phyloP scores from a whole-genome alignment of 2,329 filamentous ascomycete species.

The Pseudogymnoascus sp. region DNA sequence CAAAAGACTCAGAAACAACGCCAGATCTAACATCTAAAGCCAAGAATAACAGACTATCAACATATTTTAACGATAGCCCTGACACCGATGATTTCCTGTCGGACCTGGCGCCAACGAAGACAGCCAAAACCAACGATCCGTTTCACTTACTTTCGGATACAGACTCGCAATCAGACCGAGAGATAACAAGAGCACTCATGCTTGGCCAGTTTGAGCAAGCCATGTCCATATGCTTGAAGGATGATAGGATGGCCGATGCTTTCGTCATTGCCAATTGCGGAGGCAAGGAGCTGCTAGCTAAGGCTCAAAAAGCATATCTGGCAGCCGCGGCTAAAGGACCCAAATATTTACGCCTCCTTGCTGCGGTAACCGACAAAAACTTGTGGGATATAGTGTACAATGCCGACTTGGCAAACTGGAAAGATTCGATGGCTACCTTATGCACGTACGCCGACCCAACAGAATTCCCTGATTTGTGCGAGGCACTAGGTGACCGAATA shows the following conservation, averaged over 20 bases:
- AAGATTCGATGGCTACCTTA: constrained; percentile 89
- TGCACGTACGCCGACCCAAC: constrained; percentile 89
- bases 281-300: constrained; percentile 85
- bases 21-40: constrained; percentile 37
- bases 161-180: constrained; percentile 77
- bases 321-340: constrained; percentile 66
- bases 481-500: constrained; percentile 86
- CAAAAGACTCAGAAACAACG: constrained; percentile 37
- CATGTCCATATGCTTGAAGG: constrained; percentile 77
- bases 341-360: constrained; percentile 83
- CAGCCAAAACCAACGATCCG: constrained; percentile 84
- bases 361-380: constrained; percentile 91
- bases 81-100: constrained; percentile 82
- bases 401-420: constrained; percentile 87
- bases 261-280: constrained; percentile 98
- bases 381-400: constrained; percentile 98
- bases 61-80: constrained; percentile 67
- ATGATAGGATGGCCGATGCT: constrained; percentile 86
- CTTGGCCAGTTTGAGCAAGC: constrained; percentile 86
- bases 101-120: constrained; percentile 77
- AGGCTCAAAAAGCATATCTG: constrained; percentile 86
- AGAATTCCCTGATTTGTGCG: constrained; percentile 91
- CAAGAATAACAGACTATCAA: constrained; percentile 58
- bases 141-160: constrained; percentile 80
- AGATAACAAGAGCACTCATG: constrained; percentile 80